Evolutionary conservation across 2,329 filamentous ascomycete genomes (phyloP).

Genomic region (Diplodia corticola): DNA sequence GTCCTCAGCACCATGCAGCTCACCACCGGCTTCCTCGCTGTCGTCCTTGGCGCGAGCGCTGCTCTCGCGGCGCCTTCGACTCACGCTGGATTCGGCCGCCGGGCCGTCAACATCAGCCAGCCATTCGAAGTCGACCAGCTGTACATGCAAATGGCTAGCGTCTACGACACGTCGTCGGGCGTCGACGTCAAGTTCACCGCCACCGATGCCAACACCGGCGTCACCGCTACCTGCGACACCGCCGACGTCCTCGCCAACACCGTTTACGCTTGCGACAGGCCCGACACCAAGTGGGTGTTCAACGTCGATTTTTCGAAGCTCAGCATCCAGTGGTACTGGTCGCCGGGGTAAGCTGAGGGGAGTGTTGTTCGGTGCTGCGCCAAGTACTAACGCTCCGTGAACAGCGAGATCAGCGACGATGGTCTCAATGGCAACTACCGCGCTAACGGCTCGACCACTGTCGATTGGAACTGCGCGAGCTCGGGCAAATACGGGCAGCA

Average conservation of each 20-base stretch:
- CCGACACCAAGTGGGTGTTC: background rate
- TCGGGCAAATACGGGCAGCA: background rate
- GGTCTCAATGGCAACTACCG: background rate
- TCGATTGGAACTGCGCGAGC: background rate
- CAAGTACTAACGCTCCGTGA: background rate
- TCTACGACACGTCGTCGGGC: background rate
- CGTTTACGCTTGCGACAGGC: background rate
- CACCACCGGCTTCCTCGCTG: background rate
- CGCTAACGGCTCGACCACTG: background rate
- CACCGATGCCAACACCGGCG: background rate
- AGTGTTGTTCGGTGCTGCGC: background rate
- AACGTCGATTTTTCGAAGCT: background rate
- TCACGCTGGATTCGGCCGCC: background rate
- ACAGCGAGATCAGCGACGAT: background rate
- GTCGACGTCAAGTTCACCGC: background rate
- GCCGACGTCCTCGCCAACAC: background rate
- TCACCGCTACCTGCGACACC: background rate
- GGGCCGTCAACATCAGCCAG: background rate
- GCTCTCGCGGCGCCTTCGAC: background rate
- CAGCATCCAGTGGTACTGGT: background rate
- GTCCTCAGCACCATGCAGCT: background rate
- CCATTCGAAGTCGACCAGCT: background rate
- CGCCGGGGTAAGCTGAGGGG: background rate
- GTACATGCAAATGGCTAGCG: background rate
- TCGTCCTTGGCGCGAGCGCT: background rate